These are phyloP conservation scores for Xerophyta viscosa DNA, from an alignment of 106 monocot species.

Conservation along the genomic window DNA sequence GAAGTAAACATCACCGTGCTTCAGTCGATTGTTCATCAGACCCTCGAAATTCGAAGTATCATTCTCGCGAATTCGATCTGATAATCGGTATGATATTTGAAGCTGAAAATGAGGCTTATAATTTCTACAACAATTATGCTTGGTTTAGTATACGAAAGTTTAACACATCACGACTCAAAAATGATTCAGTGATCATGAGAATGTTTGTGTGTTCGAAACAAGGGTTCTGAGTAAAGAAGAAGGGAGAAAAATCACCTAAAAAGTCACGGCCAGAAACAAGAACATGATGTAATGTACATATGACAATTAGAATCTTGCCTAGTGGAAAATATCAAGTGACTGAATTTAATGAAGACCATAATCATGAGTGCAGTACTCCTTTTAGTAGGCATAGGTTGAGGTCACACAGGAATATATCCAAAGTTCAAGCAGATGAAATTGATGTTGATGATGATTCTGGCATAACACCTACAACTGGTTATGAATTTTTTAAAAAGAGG, in stretches of 20 bases:
- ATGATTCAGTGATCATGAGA: too few species aligned
- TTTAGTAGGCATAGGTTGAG: conserved; percentile 22
- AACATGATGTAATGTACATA: conserved; percentile 66
- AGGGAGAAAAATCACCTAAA: conserved; percentile 50
- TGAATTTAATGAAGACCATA: conserved; percentile 59
- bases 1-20: too few species aligned
- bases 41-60: too few species aligned
- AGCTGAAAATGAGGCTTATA: too few species aligned
- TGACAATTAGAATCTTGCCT: conserved; percentile 37
- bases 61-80: too few species aligned
- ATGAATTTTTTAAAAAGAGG: conserved; percentile 14
- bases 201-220: conserved; percentile 76
- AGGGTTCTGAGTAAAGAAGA: conserved; percentile 64
- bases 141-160: too few species aligned
- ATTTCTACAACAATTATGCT: too few species aligned
- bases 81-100: too few species aligned
- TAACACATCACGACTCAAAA: too few species aligned
- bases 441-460: conserved; percentile 9
- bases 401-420: conserved; percentile 13
- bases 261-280: conserved; percentile 55
- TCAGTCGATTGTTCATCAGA: too few species aligned
- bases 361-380: conserved; percentile 36
- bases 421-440: conserved; percentile 15
- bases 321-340: conserved; percentile 55
- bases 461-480: conserved; percentile 1